Evolutionary conservation across 1,284 basidiomycete genomes (phyloP).

Genomic region (Rhodotorula sp.): DNA sequence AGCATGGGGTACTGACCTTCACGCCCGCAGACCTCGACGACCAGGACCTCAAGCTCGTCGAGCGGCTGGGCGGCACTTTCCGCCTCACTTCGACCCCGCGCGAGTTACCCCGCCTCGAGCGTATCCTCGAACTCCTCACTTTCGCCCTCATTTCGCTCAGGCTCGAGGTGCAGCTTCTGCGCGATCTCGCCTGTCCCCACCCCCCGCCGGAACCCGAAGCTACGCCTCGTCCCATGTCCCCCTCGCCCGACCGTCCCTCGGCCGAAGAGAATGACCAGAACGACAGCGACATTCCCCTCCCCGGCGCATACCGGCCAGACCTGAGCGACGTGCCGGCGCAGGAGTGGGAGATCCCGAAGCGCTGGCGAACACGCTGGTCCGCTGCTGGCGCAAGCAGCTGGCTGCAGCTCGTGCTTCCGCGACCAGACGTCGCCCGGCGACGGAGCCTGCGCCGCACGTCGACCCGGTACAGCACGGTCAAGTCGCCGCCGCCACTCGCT

Average conservation of each 20-base stretch:
- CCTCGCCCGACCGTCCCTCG: background rate
- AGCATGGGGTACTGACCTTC: background rate
- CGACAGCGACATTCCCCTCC: background rate
- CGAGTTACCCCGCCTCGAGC: constrained; percentile 8
- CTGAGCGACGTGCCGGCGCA: background rate
- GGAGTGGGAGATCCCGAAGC: background rate
- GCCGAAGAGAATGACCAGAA: background rate
- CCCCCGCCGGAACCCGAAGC: constrained; percentile 8
- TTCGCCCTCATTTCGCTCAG: constrained; percentile 30
- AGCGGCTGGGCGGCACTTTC: constrained; percentile 29
- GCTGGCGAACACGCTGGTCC: background rate
- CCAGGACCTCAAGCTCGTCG: constrained; percentile 17
- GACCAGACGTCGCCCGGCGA: background rate
- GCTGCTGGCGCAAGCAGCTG: background rate
- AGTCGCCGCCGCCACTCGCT: background rate
- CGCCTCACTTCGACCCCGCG: constrained; percentile 15
- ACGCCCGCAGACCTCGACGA: constrained; percentile 9
- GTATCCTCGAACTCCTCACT: constrained; percentile 29
- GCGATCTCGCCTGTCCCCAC: constrained; percentile 22
- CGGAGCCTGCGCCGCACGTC: background rate
- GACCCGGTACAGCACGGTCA: background rate
- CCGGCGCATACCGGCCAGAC: background rate
- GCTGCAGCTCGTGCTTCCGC: background rate
- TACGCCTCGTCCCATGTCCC: constrained; percentile 48
- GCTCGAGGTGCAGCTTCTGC: constrained; percentile 30